Evolutionary conservation across 495 filamentous ascomycete species (phyloP).

Genomic region (Pseudomonodictys pantanalensis): DNA sequence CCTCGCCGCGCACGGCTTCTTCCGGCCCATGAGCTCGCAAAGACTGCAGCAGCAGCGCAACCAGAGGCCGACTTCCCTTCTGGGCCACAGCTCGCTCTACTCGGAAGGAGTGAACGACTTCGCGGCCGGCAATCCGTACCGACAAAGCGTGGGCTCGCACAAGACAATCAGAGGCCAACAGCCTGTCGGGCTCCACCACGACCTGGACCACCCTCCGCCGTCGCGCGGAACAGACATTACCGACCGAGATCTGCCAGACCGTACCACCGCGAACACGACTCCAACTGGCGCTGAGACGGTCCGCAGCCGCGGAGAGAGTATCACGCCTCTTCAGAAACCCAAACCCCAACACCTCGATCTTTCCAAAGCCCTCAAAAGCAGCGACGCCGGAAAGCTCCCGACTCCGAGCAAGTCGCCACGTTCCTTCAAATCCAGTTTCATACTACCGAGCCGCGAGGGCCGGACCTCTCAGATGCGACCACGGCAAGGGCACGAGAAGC

Average conservation of each 20-base stretch:
- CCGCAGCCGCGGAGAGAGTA: constrained; percentile 69
- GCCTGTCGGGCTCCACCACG: constrained; percentile 42
- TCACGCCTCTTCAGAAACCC: constrained; percentile 63
- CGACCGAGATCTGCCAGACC: constrained; percentile 59
- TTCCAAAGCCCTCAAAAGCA: constrained; percentile 45
- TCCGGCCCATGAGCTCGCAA: constrained; percentile 95
- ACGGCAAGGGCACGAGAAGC: constrained; percentile 66
- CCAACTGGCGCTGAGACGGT: constrained; percentile 65
- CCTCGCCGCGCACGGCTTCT: constrained; percentile 85
- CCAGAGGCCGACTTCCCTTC: constrained; percentile 46
- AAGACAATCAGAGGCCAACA: constrained; percentile 24
- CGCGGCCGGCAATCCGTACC: constrained; percentile 38
- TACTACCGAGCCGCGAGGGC: constrained; percentile 52
- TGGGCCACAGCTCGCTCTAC: constrained; percentile 43
- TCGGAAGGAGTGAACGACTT: constrained; percentile 46
- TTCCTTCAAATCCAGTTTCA: constrained; percentile 69
- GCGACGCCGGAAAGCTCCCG: constrained; percentile 48
- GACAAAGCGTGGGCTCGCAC: constrained; percentile 33
- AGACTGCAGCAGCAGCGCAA: constrained; percentile 87
- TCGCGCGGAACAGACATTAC: constrained; percentile 80
- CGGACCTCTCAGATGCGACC: constrained; percentile 39
- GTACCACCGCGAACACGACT: constrained; percentile 70
- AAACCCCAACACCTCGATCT: constrained; percentile 31
- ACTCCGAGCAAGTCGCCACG: constrained; percentile 64
- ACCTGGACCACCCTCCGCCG: constrained; percentile 59